These are phyloP conservation scores for Primulina tabacum DNA, from an alignment of 257 asterid genomes.

Conservation along the genomic window DNA sequence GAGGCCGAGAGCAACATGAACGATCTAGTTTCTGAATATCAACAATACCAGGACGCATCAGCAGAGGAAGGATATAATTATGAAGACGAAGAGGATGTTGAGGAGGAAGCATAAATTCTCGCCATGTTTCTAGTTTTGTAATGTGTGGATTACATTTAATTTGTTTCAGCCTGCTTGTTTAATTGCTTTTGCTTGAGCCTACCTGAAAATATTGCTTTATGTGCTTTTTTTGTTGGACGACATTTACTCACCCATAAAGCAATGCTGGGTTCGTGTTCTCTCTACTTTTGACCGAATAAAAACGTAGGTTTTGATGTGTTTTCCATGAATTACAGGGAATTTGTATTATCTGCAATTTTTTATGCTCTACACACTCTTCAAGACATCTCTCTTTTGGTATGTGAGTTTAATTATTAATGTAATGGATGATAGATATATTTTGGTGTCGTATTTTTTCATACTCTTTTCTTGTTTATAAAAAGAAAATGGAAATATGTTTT, in stretches of 20 bases:
- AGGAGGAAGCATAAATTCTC: slow-evolving; percentile 37
- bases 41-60: slow-evolving; percentile 74
- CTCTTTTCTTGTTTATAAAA: no score
- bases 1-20: slow-evolving; percentile 82
- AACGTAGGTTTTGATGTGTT: neutral
- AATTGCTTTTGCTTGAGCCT: neutral
- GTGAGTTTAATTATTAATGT: no score
- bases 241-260: neutral
- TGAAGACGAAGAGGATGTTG: slow-evolving; percentile 57
- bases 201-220: neutral
- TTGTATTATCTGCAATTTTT: neutral
- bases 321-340: neutral
- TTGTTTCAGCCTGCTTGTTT: slow-evolving; percentile 1
- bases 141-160: slow-evolving; percentile 2
- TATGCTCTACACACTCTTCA: no score
- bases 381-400: no score
- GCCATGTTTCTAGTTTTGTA: neutral
- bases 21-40: slow-evolving; percentile 74
- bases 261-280: neutral
- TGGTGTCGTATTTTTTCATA: no score
- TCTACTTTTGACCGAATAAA: neutral
- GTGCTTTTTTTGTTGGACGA: neutral
- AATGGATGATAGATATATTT: no score
- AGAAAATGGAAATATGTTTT: no score
- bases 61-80: slow-evolving; percentile 69